Percentiles rank a stretch among this genome's conserved stretches.
phyloP scores from a whole-genome alignment of 164 flowering plant genomes.

The Nymphaea colorata region DNA sequence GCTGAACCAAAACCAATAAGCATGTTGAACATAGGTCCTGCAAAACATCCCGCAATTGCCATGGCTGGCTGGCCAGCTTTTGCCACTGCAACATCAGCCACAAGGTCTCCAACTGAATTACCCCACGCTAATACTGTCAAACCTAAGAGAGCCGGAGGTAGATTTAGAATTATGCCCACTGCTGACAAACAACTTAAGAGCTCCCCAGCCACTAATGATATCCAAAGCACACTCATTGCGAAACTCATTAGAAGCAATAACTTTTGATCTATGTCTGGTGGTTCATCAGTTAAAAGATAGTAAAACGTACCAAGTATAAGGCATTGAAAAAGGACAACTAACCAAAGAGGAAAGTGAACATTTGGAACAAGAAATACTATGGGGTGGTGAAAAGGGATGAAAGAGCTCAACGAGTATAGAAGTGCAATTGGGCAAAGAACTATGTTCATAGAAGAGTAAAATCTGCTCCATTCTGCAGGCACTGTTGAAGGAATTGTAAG shows the following conservation, averaged over 20 bases:
- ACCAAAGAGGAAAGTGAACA: constrained; percentile 81
- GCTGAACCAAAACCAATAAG: constrained; percentile 91
- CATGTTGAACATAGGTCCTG: constrained; percentile 99
- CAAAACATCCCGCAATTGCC: constrained; percentile 99
- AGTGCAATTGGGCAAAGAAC: constrained; percentile 78
- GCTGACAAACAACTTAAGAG: constrained; percentile 77
- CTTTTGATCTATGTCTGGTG: constrained; percentile 65
- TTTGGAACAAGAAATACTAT: constrained; percentile 58
- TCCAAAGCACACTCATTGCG: constrained; percentile 97
- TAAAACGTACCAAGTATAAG: constrained; percentile 60
- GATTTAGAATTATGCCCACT: constrained; percentile 52
- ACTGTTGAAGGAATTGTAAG: constrained; percentile 70
- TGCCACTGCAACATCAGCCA: constrained; percentile 95
- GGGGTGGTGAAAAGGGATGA: constrained; percentile 63
- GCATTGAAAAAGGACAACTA: constrained; percentile 49
- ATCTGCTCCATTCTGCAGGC: constrained; percentile 79
- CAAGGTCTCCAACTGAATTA: constrained; percentile 97
- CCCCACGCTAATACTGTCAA: constrained; percentile 99
- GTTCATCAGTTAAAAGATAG: constrained; percentile 57
- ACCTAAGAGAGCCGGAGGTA: constrained; percentile 83
- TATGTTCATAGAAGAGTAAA: constrained; percentile 70
- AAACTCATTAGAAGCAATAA: constrained; percentile 54
- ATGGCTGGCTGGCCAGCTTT: constrained; percentile 95
- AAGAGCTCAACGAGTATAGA: constrained; percentile 61
- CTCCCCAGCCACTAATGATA: constrained; percentile 88